These are phyloP conservation scores for Verticillium nubilum DNA, from an alignment of 2,329 filamentous ascomycete species.

Conservation along the genomic window DNA sequence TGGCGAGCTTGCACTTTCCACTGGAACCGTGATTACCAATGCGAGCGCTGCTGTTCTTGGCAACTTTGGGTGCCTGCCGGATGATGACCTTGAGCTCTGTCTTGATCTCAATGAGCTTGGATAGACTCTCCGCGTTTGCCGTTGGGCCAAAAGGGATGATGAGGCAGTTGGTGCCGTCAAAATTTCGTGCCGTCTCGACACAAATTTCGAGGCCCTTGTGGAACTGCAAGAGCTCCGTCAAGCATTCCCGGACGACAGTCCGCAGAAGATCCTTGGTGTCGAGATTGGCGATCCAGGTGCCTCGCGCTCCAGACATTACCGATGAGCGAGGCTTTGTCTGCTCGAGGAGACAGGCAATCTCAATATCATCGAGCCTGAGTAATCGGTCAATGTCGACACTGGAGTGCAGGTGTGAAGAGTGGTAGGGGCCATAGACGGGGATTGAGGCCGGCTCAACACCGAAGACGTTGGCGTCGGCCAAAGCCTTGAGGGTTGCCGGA, in stretches of 20 bases:
- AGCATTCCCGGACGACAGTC: slow-evolving; percentile 40
- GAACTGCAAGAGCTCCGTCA: slow-evolving; percentile 44
- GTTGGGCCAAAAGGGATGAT: slow-evolving; percentile 46
- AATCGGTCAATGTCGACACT: slow-evolving; percentile 37
- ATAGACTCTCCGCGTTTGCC: slow-evolving; percentile 40
- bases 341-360: slow-evolving; percentile 31
- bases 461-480: slow-evolving; percentile 34
- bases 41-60: slow-evolving; percentile 24
- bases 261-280: slow-evolving; percentile 36
- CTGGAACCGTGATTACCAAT: slow-evolving; percentile 42
- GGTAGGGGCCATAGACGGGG: slow-evolving; percentile 52
- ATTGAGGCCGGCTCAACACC: slow-evolving; percentile 39
- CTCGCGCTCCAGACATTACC: slow-evolving; percentile 46
- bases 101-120: slow-evolving; percentile 33
- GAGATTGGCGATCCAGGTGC: slow-evolving; percentile 31
- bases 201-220: slow-evolving; percentile 42
- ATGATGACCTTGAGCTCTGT: slow-evolving; percentile 37
- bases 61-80: slow-evolving; percentile 27
- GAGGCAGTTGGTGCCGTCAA: slow-evolving; percentile 33
- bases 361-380: slow-evolving; percentile 34
- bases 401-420: slow-evolving; percentile 48
- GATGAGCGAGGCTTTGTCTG: slow-evolving; percentile 37
- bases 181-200: slow-evolving; percentile 33
- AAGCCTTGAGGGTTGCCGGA: slow-evolving; percentile 38
- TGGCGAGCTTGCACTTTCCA: slow-evolving; percentile 66